Base-by-base conservation (phyloP, 371 early-diverging fungal species). In the Cokeromyces recurvatus region DNA sequence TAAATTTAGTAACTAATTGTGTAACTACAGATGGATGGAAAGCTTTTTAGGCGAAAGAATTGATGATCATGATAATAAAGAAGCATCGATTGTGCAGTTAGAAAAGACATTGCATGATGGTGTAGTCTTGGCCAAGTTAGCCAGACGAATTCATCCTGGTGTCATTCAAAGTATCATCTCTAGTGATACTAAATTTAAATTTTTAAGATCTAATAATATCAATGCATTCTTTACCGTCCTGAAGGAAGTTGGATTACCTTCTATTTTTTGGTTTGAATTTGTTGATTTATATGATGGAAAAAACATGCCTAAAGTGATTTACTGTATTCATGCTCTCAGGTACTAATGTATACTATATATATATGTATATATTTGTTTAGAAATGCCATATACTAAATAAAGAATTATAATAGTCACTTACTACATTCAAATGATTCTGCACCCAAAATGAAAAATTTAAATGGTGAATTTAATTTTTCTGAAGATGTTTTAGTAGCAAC, bases 271-370 rank as follows among this genome's bases (percentile, higher is more conserved):
- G 62, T 99, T 99, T 74, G 99, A 99, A 64, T 74, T 95, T 55
- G 94, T 98, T 0, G 99, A 99, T 72, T 71, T 99, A 17, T 99
- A 99, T 68, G 99, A 99, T 52, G 87, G 90, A 69, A 99, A 99
- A 63, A 99, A 99, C 66, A 92, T 99, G 62, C 99, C 99, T 12
- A 95, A 94, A 62, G 99, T 99, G 9, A 95, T 99, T 51, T 99
- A 98, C 69, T 98, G 99, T 73, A 88, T 99, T 43, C 99, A 99
- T 59, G 99, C 99, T 0, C 83, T 99, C 32, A 94, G 89, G 82
- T 88, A n/a, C n/a, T n/a, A n/a, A n/a, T n/a, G n/a, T n/a, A n/a
- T n/a, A n/a, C n/a, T n/a, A n/a, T n/a, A n/a, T n/a, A n/a, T n/a
- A n/a, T n/a, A n/a, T n/a, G n/a, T n/a, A n/a, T n/a, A n/a, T n/a